These are phyloP conservation scores for Magnusiomyces paraingens DNA, from an alignment of 1,139 yeast species.

Conservation along the genomic window DNA sequence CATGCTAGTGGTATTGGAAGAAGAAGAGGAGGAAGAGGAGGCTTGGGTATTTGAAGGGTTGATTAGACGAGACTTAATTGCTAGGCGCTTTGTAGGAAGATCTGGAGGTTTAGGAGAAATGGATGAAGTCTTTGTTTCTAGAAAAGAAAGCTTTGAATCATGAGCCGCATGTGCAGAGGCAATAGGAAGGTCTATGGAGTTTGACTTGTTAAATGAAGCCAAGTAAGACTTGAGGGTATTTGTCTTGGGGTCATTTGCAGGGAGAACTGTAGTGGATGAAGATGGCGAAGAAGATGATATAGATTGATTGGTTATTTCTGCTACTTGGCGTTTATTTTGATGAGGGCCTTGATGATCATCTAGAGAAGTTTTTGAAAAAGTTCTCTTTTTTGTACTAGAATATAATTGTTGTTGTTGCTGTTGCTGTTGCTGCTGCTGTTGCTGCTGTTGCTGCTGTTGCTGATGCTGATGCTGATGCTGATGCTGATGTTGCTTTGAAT, in stretches of 20 bases:
- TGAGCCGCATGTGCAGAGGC: not conserved
- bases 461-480: not conserved
- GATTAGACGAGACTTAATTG: not conserved
- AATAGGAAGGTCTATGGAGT: not conserved
- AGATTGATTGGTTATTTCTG: too few relatives aligned
- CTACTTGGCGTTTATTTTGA: not conserved
- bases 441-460: not conserved
- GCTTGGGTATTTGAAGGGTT: not conserved
- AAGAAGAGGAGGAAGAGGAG: not conserved
- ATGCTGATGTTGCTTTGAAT: not conserved
- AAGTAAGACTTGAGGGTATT: not conserved
- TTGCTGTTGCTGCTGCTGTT: not conserved
- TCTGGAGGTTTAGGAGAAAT: slow-evolving; percentile 4
- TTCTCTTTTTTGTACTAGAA: not conserved
- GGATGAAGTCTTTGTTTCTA: not conserved
- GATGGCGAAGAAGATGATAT: not conserved
- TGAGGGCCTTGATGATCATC: not conserved
- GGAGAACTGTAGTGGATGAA: not conserved
- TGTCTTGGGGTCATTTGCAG: not conserved
- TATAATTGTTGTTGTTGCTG: not conserved
- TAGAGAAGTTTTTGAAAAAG: not conserved
- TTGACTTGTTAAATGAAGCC: not conserved
- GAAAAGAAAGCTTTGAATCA: not conserved
- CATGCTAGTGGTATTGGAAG: not conserved
- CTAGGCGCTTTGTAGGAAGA: not conserved